These are phyloP conservation scores for Fusarium irregulare DNA, from an alignment of 2,329 filamentous ascomycete species.

Conservation along the genomic window DNA sequence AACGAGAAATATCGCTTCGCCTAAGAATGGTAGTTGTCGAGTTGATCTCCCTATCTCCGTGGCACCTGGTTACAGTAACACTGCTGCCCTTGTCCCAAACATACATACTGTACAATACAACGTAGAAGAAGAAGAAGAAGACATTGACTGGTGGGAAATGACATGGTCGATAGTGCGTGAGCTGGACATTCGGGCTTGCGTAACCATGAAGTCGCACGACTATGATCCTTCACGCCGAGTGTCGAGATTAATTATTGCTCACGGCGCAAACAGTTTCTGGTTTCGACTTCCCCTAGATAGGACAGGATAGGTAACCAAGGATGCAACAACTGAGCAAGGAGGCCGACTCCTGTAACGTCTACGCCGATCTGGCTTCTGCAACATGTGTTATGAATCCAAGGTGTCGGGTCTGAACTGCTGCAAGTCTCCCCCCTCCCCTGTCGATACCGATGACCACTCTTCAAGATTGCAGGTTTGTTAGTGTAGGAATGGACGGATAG, in stretches of 20 bases:
- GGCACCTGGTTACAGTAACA: background rate
- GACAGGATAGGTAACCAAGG: conserved; percentile 1
- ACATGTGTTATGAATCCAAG: conserved; percentile 22
- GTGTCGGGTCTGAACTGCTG: conserved; percentile 29
- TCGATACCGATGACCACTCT: background rate
- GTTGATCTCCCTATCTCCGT: background rate
- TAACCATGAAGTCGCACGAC: conserved; percentile 3
- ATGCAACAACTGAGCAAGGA: background rate
- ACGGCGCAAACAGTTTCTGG: background rate
- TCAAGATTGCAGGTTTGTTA: conserved; percentile 13
- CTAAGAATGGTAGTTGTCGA: background rate
- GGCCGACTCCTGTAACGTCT: conserved; percentile 5
- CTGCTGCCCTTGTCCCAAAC: conserved; percentile 6
- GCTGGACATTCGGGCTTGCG: conserved; percentile 20
- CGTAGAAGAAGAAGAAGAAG: background rate
- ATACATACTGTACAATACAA: background rate
- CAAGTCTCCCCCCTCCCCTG: conserved; percentile 7
- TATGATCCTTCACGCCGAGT: conserved; percentile 2
- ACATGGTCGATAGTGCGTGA: background rate
- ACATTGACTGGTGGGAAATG: background rate
- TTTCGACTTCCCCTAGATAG: background rate
- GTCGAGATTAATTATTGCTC: background rate
- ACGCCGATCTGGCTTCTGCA: conserved; percentile 17
- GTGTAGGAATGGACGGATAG: conserved; percentile 2
- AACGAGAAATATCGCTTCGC: conserved; percentile 1